phyloP scores from a whole-genome alignment of 352 stramenopile species.

The Globisporangium cystogenes region DNA sequence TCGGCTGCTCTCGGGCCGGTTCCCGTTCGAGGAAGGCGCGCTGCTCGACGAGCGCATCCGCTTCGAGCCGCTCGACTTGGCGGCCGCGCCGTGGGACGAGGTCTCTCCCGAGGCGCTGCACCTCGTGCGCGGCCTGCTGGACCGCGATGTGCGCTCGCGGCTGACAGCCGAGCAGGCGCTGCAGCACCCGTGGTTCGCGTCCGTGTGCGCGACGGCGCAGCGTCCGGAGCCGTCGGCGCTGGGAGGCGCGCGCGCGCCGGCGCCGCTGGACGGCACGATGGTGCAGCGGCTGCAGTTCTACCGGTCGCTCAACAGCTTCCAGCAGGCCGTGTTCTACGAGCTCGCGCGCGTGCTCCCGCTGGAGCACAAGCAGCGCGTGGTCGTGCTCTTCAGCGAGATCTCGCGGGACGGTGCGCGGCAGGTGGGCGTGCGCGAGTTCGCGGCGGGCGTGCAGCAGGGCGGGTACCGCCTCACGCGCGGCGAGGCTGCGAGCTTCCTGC shows the following conservation, averaged over 20 bases:
- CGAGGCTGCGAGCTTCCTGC: constrained; percentile 56
- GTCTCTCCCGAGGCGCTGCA: constrained; percentile 59
- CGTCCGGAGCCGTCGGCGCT: background rate
- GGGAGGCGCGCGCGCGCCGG: background rate
- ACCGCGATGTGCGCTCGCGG: constrained; percentile 32
- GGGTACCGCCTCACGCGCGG: constrained; percentile 60
- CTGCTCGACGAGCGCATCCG: constrained; percentile 65
- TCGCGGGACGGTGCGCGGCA: constrained; percentile 35
- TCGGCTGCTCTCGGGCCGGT: constrained; percentile 50
- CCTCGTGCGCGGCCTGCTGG: constrained; percentile 38
- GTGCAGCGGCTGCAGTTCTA: constrained; percentile 75
- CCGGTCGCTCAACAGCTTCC: constrained; percentile 61
- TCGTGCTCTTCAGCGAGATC: constrained; percentile 67
- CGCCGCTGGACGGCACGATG: constrained; percentile 50
- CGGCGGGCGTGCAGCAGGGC: constrained; percentile 33
- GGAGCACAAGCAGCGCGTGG: constrained; percentile 43
- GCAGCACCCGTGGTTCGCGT: constrained; percentile 59
- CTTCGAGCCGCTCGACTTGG: constrained; percentile 49
- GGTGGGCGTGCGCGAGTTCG: constrained; percentile 54
- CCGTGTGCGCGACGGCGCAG: constrained; percentile 12
- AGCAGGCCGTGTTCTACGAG: constrained; percentile 59
- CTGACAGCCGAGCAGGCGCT: constrained; percentile 58
- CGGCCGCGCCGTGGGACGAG: constrained; percentile 34
- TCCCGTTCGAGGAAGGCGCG: constrained; percentile 53
- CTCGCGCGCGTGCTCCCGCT: constrained; percentile 46